A percentile compares a stretch with the other conserved stretches of the same genome.
phyloP scores from a whole-genome alignment of 208 protist species.

The Crithidia acanthocephali region DNA sequence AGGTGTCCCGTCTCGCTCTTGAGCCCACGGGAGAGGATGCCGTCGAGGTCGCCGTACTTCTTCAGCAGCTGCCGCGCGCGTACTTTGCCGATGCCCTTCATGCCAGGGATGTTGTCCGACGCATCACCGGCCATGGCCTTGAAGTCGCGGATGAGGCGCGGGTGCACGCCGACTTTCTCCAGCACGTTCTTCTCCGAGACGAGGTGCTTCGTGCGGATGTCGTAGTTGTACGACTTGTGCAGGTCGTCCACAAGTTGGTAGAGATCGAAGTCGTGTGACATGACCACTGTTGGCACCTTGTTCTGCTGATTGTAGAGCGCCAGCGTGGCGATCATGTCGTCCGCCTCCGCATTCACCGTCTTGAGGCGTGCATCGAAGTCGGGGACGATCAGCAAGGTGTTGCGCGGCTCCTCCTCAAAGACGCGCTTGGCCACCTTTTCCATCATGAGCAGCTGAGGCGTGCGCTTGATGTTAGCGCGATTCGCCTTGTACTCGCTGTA shows the following conservation, averaged over 20 bases:
- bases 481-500: constrained; percentile 87
- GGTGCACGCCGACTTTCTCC: constrained; percentile 80
- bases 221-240: constrained; percentile 79
- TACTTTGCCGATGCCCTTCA: constrained; percentile 87
- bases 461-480: constrained; percentile 39
- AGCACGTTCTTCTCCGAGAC: constrained; percentile 85
- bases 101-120: constrained; percentile 87
- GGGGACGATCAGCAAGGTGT: constrained; percentile 75
- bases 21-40: constrained; percentile 71
- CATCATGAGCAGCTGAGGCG: constrained; percentile 68
- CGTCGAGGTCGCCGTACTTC: constrained; percentile 88
- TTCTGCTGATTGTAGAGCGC: constrained; percentile 72
- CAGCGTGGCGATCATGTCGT: constrained; percentile 91
- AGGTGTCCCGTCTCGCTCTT: constrained; percentile 65
- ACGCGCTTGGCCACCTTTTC: constrained; percentile 84
- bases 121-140: constrained; percentile 86
- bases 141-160: constrained; percentile 87
- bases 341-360: constrained; percentile 84
- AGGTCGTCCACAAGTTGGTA: constrained; percentile 89
- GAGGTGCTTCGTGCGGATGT: constrained; percentile 89
- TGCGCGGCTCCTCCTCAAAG: constrained; percentile 72
- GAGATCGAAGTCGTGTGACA: constrained; percentile 91
- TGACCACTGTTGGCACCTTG: constrained; percentile 81
- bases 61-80: constrained; percentile 83
- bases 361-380: constrained; percentile 72